Evolutionary conservation across 345 rosid species (phyloP).

Genomic region (Leavenworthia alabamica): DNA sequence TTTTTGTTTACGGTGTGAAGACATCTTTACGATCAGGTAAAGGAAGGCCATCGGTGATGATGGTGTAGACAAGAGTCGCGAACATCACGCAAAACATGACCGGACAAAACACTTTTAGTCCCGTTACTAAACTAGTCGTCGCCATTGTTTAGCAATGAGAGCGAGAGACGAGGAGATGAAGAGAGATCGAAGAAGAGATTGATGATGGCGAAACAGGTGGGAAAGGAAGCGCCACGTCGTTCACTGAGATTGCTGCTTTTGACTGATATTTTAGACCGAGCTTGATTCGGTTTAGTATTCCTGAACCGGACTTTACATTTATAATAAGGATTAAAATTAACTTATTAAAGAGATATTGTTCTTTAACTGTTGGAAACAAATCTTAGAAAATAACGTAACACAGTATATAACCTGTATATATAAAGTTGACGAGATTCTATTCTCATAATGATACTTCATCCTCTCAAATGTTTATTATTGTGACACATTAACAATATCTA

Average conservation of each 20-base stretch:
- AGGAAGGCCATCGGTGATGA: slow-evolving; percentile 61
- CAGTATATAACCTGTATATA: too few relatives aligned
- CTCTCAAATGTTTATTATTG: too few relatives aligned
- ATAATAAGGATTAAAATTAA: too few relatives aligned
- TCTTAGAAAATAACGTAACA: too few relatives aligned
- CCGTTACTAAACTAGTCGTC: slow-evolving; percentile 29
- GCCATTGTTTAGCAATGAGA: slow-evolving; percentile 33
- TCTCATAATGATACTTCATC: too few relatives aligned
- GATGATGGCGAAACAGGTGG: slow-evolving; percentile 26
- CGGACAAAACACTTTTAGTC: slow-evolving; percentile 42
- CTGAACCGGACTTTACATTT: too few relatives aligned
- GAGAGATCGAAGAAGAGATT: not conserved
- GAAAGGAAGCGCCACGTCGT: slow-evolving; percentile 36
- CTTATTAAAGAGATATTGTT: too few relatives aligned
- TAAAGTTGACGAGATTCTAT: too few relatives aligned
- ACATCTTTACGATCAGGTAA: slow-evolving; percentile 63
- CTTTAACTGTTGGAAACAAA: not conserved
- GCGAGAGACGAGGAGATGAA: not conserved
- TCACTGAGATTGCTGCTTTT: not conserved
- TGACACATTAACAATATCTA: too few relatives aligned
- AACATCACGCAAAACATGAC: slow-evolving; percentile 41
- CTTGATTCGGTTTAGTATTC: not conserved
- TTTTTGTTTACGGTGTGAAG: slow-evolving; percentile 56
- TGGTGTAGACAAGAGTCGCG: slow-evolving; percentile 53
- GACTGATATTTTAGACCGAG: not conserved